Evolutionary conservation across 176 grass and related monocot genomes (phyloP).

Genomic region (Phoenix roebelenii): DNA sequence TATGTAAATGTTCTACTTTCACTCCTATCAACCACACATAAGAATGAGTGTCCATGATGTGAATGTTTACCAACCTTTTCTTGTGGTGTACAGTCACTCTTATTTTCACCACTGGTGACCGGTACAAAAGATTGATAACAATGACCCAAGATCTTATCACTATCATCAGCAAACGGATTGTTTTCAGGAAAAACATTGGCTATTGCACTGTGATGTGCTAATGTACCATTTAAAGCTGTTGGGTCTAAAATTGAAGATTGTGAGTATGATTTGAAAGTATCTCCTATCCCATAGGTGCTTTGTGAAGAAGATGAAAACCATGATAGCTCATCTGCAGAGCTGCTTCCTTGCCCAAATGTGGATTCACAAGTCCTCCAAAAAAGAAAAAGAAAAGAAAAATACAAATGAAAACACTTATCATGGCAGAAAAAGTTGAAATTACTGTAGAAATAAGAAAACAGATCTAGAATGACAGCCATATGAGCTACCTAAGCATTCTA

Average conservation of each 20-base stretch:
- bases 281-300: slow-evolving; percentile 6
- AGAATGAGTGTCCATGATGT: background rate
- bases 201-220: background rate
- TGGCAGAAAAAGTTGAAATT: background rate
- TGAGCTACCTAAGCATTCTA: slow-evolving; percentile 21
- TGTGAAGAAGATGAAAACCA: slow-evolving; percentile 33
- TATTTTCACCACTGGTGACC: background rate
- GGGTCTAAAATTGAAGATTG: slow-evolving; percentile 3
- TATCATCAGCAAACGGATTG: background rate
- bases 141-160: background rate
- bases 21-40: background rate
- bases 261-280: slow-evolving; percentile 1
- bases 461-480: slow-evolving; percentile 6
- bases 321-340: slow-evolving; percentile 23
- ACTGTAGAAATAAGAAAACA: background rate
- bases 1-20: no score
- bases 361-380: slow-evolving; percentile 29
- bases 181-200: background rate
- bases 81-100: background rate
- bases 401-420: background rate
- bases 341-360: slow-evolving; percentile 32
- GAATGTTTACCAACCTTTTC: background rate
- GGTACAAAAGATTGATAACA: background rate
- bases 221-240: background rate
- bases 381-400: slow-evolving; percentile 12